Conservation (phyloP, 1,284 basidiomycete genomes). For the Sanghuangporus weigelae region DNA sequence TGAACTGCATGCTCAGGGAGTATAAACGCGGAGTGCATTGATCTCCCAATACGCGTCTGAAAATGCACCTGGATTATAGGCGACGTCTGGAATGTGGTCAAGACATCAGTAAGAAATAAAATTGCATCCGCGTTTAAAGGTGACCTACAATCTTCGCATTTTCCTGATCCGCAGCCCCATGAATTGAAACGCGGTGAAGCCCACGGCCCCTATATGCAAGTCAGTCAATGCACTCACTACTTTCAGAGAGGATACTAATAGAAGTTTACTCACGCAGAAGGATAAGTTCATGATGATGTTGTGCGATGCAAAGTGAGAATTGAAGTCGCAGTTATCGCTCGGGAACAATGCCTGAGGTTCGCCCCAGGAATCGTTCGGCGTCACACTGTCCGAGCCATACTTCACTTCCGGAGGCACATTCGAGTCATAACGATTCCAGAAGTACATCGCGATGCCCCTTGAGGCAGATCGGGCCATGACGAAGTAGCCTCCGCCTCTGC, state of each 20-base stretch:
- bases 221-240: too few species aligned
- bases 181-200: conserved; percentile 17
- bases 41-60: conserved; percentile 59
- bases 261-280: conserved; percentile 40
- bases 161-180: conserved; percentile 12
- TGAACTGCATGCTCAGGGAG: conserved; percentile 17
- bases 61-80: conserved; percentile 50
- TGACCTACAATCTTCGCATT: conserved; percentile 21
- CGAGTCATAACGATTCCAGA: conserved; percentile 40
- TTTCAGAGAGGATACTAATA: background rate
- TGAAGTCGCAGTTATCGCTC: conserved; percentile 37
- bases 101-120: background rate
- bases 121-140: background rate
- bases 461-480: conserved; percentile 34
- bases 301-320: conserved; percentile 43
- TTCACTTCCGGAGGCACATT: conserved; percentile 37
- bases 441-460: conserved; percentile 48
- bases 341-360: conserved; percentile 49
- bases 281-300: conserved; percentile 47
- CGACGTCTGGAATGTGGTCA: conserved; percentile 36
- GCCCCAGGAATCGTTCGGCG: conserved; percentile 36
- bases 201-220: conserved; percentile 20
- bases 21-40: conserved; percentile 52
- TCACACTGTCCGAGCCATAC: conserved; percentile 24
- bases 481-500: conserved; percentile 45